Conservation (phyloP, 1,139 yeast species). For the Yamadazyma friedrichii region DNA sequence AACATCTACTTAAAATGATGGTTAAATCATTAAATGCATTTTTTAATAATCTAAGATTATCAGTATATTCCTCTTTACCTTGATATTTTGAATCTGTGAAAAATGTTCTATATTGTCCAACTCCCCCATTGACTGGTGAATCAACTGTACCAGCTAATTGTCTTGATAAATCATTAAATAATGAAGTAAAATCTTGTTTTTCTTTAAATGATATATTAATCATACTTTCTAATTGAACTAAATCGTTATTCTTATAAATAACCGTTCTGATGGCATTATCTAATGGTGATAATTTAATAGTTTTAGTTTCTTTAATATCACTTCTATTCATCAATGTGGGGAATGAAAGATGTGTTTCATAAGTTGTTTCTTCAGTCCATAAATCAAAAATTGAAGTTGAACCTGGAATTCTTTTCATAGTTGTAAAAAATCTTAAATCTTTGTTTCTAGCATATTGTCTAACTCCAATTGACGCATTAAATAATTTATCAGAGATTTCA, state of each 20-base stretch:
- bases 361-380: conserved; percentile 88
- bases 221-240: conserved; percentile 65
- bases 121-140: conserved; percentile 92
- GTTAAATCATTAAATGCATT: conserved; percentile 72
- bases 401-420: conserved; percentile 72
- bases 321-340: conserved; percentile 88
- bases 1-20: conserved; percentile 61
- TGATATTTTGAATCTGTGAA: conserved; percentile 44
- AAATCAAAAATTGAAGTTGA: conserved; percentile 69
- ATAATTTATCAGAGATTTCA: conserved; percentile 49
- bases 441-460: conserved; percentile 70
- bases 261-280: conserved; percentile 77
- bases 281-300: conserved; percentile 74
- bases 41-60: conserved; percentile 50
- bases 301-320: conserved; percentile 56
- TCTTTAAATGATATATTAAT: conserved; percentile 58
- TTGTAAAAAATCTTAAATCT: conserved; percentile 68
- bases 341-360: conserved; percentile 72
- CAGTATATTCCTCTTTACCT: conserved; percentile 41
- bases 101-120: conserved; percentile 77
- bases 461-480: conserved; percentile 56
- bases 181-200: conserved; percentile 46
- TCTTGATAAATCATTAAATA: conserved; percentile 70
- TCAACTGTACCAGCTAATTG: conserved; percentile 86
- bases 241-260: conserved; percentile 66